These are phyloP conservation scores for Cordyceps pruinosa DNA, from an alignment of 2,329 filamentous ascomycete genomes.

Conservation along the genomic window DNA sequence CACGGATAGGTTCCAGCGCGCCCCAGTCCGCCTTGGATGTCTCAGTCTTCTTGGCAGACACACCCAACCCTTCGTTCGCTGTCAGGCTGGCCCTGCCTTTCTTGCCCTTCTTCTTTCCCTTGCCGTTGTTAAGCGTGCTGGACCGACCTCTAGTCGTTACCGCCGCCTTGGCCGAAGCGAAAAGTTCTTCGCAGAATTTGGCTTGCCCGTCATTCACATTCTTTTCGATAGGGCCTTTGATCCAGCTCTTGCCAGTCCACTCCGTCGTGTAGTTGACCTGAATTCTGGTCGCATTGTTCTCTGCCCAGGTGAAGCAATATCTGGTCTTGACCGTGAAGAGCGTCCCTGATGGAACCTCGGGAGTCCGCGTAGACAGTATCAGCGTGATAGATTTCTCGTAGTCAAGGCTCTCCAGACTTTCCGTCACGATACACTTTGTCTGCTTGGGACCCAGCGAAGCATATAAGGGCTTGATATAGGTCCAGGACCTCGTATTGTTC, in stretches of 20 bases:
- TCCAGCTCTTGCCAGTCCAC: conserved; percentile 97
- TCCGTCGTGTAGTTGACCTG: conserved; percentile 87
- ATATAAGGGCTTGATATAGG: conserved; percentile 86
- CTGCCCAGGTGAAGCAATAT: conserved; percentile 90
- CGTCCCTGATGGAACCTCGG: conserved; percentile 90
- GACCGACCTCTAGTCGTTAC: conserved; percentile 58
- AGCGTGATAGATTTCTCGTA: conserved; percentile 81
- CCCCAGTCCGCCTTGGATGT: conserved; percentile 59
- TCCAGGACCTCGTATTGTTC: conserved; percentile 66
- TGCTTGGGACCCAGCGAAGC: conserved; percentile 83
- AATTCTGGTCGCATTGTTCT: conserved; percentile 76
- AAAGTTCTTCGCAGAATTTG: conserved; percentile 73
- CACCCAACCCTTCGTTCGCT: conserved; percentile 33
- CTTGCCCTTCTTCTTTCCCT: conserved; percentile 57
- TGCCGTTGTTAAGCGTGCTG: conserved; percentile 40
- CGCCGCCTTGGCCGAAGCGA: conserved; percentile 65
- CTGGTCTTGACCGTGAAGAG: conserved; percentile 88
- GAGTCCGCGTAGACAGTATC: conserved; percentile 78
- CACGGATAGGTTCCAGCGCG: conserved; percentile 68
- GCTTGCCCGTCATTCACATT: conserved; percentile 86
- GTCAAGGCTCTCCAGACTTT: conserved; percentile 77
- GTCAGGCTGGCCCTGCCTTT: conserved; percentile 42
- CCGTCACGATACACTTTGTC: conserved; percentile 87
- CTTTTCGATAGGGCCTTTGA: conserved; percentile 97
- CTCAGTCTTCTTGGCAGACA: conserved; percentile 33